Evolutionary conservation across 768 basidiomycete species (phyloP), one percentile per base, ranked within the genome.

Genomic region (Mycena sanguinolenta): DNA sequence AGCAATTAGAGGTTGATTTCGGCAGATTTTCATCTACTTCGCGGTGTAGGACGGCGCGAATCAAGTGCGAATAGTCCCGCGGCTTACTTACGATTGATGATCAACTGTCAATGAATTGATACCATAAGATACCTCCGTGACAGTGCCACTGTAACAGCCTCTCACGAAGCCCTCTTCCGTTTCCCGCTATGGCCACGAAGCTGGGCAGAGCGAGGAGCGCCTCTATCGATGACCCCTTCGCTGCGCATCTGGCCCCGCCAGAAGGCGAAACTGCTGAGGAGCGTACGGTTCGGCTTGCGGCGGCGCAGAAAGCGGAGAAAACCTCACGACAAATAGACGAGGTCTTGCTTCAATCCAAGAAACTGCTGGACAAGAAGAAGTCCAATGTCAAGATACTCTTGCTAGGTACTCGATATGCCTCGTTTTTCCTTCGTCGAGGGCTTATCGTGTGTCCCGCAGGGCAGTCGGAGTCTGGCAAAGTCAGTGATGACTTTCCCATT

Each of bases 381-480:
- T 86, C 84, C 71, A 85, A 85, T 10, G 82, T 88, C 44, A 88
- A 88, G 75, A 84, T 91, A 46, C 79, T 91, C 42, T 77, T 91
- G 3, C 78, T 90, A 49, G 90, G 90, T 89, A 60, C 65, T 79
- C 72, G 27, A 25, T 36, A 30, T 21, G 6, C 28, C 36, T 23
- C 27, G 28, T 27, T 50, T 2, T 5, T 58, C 28, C 32, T 46
- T 52, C 28, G 46, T 32, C 3, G 21, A 25, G 32, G 3, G 39
- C 6, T 68, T 39, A 58, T 36, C 49, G 36, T 8, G 34, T 30
- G 27, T 44, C 66, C 27, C 58, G 25, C 58, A 89, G 89, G 89
- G 39, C 89, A 90, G 80, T 86, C 88, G 7, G 88, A 89, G 77
- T 89, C 88, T 1, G 89, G 89, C 55, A 90, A 87, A 77, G 86